A percentile compares a stretch with the other conserved stretches of the same genome.
Evolutionary conservation across 345 rosid genomes (phyloP).

Genomic region (Salix suchowensis): DNA sequence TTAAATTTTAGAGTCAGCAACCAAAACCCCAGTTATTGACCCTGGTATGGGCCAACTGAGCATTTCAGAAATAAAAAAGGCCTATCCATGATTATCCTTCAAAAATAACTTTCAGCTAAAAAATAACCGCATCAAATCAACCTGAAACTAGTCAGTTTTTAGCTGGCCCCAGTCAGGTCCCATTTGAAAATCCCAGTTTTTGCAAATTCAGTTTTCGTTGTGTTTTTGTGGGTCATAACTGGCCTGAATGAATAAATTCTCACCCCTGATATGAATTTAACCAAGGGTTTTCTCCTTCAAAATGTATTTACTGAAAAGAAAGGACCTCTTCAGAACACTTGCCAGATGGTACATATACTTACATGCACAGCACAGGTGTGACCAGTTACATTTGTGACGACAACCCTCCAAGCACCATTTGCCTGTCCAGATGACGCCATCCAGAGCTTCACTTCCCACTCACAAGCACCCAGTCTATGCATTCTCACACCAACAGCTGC

Average conservation of each 20-base stretch:
- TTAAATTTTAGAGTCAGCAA: background rate
- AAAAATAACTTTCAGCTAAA: background rate
- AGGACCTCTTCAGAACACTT: background rate
- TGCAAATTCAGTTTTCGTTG: background rate
- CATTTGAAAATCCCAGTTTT: background rate
- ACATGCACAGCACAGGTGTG: constrained; percentile 91
- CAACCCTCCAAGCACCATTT: constrained; percentile 95
- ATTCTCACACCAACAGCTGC: constrained; percentile 76
- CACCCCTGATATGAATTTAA: background rate
- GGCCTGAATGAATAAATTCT: background rate
- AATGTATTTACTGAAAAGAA: background rate
- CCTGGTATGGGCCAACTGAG: background rate
- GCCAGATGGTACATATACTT: constrained; percentile 31
- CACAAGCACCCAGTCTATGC: constrained; percentile 86
- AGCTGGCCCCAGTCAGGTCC: background rate
- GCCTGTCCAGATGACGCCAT: constrained; percentile 72
- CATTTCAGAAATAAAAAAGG: background rate
- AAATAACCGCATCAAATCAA: background rate
- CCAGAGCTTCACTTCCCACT: constrained; percentile 99
- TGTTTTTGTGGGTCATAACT: background rate
- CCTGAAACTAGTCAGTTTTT: background rate
- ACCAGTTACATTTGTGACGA: constrained; percentile 83
- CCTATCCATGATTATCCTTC: background rate
- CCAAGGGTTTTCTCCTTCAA: background rate
- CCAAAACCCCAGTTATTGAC: background rate